Percentiles rank a stretch among this genome's conserved stretches.
These are phyloP conservation scores for Entoloma clypeatum DNA, from an alignment of 1,284 basidiomycete genomes.

Conservation along the genomic window DNA sequence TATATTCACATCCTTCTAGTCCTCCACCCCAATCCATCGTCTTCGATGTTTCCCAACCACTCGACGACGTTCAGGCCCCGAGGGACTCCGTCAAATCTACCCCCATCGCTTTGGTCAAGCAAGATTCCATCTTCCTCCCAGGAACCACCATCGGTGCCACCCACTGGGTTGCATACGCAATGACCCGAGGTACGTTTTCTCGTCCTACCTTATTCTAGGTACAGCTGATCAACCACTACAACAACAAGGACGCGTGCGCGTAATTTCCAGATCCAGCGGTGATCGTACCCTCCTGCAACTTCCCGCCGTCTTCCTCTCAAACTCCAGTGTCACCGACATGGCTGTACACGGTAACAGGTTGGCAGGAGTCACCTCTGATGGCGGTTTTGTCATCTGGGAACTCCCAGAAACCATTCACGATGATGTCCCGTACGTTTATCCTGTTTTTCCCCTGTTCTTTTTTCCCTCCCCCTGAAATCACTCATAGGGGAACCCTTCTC, in stretches of 20 bases:
- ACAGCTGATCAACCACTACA: conserved; percentile 4
- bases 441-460: conserved; percentile 4
- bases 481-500: conserved; percentile 57
- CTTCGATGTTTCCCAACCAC: conserved; percentile 67
- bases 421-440: conserved; percentile 68
- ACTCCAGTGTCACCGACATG: conserved; percentile 74
- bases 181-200: conserved; percentile 67
- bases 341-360: conserved; percentile 77
- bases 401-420: conserved; percentile 75
- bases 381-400: conserved; percentile 83
- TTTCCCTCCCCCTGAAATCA: conserved; percentile 14
- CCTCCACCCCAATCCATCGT: conserved; percentile 60
- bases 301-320: conserved; percentile 56
- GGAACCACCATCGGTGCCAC: conserved; percentile 83
- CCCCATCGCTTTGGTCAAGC: conserved; percentile 78
- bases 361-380: conserved; percentile 79
- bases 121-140: conserved; percentile 74
- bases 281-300: conserved; percentile 78
- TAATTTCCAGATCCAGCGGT: conserved; percentile 80
- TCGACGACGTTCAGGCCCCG: conserved; percentile 70
- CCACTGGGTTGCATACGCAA: conserved; percentile 85
- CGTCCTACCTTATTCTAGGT: conserved; percentile 1
- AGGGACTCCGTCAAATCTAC: conserved; percentile 74
- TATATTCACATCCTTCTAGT: conserved; percentile 29
- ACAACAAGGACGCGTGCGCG: conserved; percentile 65